Base-by-base conservation (phyloP, 1,284 basidiomycete genomes). In the Sporisorium reilianum region DNA sequence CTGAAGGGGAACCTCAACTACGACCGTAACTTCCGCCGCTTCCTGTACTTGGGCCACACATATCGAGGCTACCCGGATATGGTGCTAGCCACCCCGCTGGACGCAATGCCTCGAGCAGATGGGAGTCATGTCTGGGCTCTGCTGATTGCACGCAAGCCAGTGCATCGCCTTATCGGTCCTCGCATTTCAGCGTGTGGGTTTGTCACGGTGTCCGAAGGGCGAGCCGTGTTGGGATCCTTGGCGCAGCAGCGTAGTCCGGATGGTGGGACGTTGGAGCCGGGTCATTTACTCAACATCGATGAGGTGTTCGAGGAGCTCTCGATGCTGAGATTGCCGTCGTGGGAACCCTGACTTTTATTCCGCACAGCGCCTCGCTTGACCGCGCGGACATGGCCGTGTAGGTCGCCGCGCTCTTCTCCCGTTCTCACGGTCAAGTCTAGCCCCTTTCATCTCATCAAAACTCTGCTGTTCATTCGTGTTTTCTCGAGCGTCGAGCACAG, bases 241-340 rank as follows among this genome's bases (percentile, higher is more conserved):
- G 2, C 1, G 2, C 6, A 30, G 18, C 8, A 4, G 8, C 23
- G 32, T 12, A 14, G 32, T 2, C 34, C 36, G 0, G 1, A 10
- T 0, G 22, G 11, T 18, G 55, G 1, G 18, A 9, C 10, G 1
- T 6, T 55, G 22, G 45, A 61, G 22, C 9, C 10, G 1, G 59
- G 59, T 4, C 52, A 55, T 11, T 38, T 61, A 14, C 46, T 62
- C 18, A 55, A 20, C 30, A 55, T 55, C 2, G 18, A 54, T 11
- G 44, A 61, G 28, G 22, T 61, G 11, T 61, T 61, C 20, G 18
- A 34, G 1, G 34, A 61, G 25, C 45, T 56, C 23, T 22, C 5
- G 3, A 26, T 20, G 18, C 36, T 57, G 12, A 32, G 25, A 3
- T 14, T 2, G 26, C 11, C 52, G 5, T 11, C 16, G 18, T 53